Percentiles rank a stretch among this genome's conserved stretches.
phyloP scores from a whole-genome alignment of 2,329 filamentous ascomycete species.

The Epichloe typhina region DNA sequence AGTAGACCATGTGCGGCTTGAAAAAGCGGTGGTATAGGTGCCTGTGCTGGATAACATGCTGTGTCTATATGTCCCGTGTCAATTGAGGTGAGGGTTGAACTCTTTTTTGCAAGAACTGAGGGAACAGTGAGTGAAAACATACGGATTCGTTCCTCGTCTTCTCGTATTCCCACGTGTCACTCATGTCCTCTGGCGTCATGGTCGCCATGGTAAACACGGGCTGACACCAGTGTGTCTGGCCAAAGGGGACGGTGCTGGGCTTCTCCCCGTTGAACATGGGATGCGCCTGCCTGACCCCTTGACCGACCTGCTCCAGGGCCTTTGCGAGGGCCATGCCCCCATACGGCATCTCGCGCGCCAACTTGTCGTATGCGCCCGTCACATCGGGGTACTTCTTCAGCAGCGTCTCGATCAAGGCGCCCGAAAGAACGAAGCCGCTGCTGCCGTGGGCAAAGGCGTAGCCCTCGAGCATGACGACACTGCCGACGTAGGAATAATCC shows the following conservation, averaged over 20 bases:
- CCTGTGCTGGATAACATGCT: constrained; percentile 31
- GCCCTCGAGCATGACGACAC: constrained; percentile 31
- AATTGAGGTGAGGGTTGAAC: too few species aligned
- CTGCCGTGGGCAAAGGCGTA: constrained; percentile 43
- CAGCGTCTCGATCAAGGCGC: constrained; percentile 35
- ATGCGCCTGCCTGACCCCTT: constrained; percentile 29
- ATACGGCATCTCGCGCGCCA: constrained; percentile 32
- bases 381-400: constrained; percentile 29
- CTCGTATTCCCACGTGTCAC: constrained; percentile 39
- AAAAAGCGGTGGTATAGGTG: constrained; percentile 39
- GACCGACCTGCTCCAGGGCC: constrained; percentile 30
- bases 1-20: constrained; percentile 26
- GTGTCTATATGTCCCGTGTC: constrained; percentile 1
- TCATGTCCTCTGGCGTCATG: constrained; percentile 38
- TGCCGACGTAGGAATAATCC: constrained; percentile 36
- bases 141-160: constrained; percentile 31
- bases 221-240: constrained; percentile 39
- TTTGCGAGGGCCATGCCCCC: constrained; percentile 39
- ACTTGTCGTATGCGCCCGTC: constrained; percentile 32
- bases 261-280: constrained; percentile 46
- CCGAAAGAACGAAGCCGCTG: constrained; percentile 42
- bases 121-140: constrained; percentile 12
- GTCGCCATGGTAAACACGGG: constrained; percentile 45
- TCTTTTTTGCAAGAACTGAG: not conserved
- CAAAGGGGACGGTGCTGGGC: constrained; percentile 35